phyloP scores from a whole-genome alignment of 2,329 filamentous ascomycete species.

The Calonectria multiphialidica region DNA sequence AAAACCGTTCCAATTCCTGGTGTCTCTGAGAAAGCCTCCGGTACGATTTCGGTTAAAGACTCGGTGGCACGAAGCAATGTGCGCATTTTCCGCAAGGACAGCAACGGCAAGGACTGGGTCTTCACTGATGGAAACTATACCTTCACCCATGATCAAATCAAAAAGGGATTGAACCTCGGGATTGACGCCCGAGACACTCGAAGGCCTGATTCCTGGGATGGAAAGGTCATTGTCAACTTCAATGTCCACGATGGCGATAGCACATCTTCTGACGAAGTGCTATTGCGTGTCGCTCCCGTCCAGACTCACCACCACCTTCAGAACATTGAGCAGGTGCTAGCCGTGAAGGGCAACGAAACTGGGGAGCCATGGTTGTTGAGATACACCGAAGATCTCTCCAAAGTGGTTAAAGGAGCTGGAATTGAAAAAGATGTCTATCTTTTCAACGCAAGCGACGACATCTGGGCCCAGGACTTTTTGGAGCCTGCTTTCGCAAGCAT shows the following conservation, averaged over 20 bases:
- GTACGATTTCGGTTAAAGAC: constrained; percentile 25
- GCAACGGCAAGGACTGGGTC: constrained; percentile 34
- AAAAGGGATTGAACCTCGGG: constrained; percentile 46
- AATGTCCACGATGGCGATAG: constrained; percentile 40
- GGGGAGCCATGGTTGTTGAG: neutral
- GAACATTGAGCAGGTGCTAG: constrained; percentile 38
- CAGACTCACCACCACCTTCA: constrained; percentile 53
- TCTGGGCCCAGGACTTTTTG: constrained; percentile 55
- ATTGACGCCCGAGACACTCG: constrained; percentile 50
- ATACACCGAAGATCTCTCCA: neutral
- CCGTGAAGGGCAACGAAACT: neutral
- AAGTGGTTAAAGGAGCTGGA: constrained; percentile 15
- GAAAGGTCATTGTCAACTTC: constrained; percentile 44
- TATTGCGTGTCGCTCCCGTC: constrained; percentile 50
- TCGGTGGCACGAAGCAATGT: constrained; percentile 35
- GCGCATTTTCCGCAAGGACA: constrained; percentile 43
- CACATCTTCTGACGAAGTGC: constrained; percentile 41
- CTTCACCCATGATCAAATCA: constrained; percentile 45
- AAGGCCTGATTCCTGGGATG: constrained; percentile 41
- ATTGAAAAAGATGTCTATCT: constrained; percentile 10
- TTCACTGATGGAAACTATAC: constrained; percentile 37
- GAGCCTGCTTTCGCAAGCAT: constrained; percentile 55
- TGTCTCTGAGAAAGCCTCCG: constrained; percentile 31
- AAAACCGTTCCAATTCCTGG: constrained; percentile 42
- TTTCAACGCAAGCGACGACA: constrained; percentile 35